These are phyloP conservation scores for Bonia amplexicaulis DNA, from an alignment of 176 grass and related monocot genomes.

Conservation along the genomic window DNA sequence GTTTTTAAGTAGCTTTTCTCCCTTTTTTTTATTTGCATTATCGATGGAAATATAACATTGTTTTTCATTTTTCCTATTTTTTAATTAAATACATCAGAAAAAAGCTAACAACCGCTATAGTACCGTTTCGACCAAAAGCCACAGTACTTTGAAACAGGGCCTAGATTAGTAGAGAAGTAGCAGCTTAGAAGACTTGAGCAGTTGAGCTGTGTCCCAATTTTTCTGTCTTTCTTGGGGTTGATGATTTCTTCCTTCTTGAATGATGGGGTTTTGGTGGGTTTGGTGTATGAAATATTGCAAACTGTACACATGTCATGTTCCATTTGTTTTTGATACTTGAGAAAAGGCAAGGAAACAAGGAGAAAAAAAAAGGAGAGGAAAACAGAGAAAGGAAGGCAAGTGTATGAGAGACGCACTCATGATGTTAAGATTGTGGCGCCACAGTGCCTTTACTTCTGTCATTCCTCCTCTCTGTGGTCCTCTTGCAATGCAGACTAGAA, in stretches of 20 bases:
- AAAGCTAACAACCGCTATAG: too few species aligned
- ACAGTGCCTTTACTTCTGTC: constrained; percentile 36
- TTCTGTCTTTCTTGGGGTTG: constrained; percentile 30
- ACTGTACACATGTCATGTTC: constrained; percentile 64
- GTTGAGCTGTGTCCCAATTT: constrained; percentile 31
- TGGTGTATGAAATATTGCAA: constrained; percentile 49
- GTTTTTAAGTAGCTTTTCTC: too few species aligned
- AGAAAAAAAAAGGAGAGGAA: not conserved
- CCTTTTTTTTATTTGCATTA: not conserved
- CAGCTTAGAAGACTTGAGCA: constrained; percentile 19
- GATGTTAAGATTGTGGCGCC: constrained; percentile 52
- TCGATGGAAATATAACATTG: too few species aligned
- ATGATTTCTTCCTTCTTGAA: constrained; percentile 35
- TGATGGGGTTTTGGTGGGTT: constrained; percentile 42
- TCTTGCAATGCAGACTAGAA: constrained; percentile 44
- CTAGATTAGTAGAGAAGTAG: constrained; percentile 34
- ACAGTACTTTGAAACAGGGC: too few species aligned
- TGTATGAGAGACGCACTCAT: constrained; percentile 37
- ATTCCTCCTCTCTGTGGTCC: constrained; percentile 56
- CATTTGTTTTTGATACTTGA: constrained; percentile 28
- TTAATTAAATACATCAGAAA: too few species aligned
- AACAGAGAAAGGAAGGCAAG: not conserved
- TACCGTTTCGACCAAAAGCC: too few species aligned
- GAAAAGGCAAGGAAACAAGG: not conserved
- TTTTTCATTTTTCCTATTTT: too few species aligned